phyloP scores from a whole-genome alignment of 1,284 basidiomycete genomes.

The Puccinia horiana region DNA sequence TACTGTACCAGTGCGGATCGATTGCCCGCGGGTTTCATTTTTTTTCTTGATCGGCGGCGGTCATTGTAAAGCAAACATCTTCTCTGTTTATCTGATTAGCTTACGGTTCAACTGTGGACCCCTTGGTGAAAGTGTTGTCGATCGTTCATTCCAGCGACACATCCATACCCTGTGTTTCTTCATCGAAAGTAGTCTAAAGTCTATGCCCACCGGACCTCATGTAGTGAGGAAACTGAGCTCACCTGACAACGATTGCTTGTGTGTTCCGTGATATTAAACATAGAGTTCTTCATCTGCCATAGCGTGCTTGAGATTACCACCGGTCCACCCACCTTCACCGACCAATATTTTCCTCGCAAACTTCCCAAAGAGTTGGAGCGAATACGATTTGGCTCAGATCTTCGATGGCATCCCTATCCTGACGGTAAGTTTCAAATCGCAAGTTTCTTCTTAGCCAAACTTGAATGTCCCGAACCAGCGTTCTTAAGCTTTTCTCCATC shows the following conservation, averaged over 20 bases:
- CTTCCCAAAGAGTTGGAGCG: conserved; percentile 45
- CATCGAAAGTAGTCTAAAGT: not conserved
- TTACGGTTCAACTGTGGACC: not conserved
- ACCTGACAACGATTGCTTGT: not conserved
- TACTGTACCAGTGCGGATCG: conserved; percentile 15
- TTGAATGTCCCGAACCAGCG: not conserved
- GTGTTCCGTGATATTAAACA: not conserved
- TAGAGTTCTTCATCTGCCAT: conserved; percentile 46
- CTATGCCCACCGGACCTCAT: not conserved
- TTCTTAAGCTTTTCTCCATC: not conserved
- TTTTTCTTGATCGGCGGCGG: not conserved
- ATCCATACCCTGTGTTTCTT: not conserved
- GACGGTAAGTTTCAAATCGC: conserved; percentile 12
- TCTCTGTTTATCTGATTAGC: conserved; percentile 9
- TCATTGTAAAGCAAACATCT: not conserved
- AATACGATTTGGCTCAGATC: conserved; percentile 37
- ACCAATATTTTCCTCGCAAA: conserved; percentile 44
- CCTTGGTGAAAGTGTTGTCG: not conserved
- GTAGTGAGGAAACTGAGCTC: not conserved
- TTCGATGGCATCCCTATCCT: conserved; percentile 45
- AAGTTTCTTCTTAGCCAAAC: not conserved
- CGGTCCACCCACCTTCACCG: conserved; percentile 30
- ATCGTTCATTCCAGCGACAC: not conserved
- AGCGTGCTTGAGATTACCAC: conserved; percentile 24
- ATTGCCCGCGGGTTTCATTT: not conserved